Evolutionary conservation across 495 filamentous ascomycete genomes (phyloP).

Genomic region (Xylaria intraflava): DNA sequence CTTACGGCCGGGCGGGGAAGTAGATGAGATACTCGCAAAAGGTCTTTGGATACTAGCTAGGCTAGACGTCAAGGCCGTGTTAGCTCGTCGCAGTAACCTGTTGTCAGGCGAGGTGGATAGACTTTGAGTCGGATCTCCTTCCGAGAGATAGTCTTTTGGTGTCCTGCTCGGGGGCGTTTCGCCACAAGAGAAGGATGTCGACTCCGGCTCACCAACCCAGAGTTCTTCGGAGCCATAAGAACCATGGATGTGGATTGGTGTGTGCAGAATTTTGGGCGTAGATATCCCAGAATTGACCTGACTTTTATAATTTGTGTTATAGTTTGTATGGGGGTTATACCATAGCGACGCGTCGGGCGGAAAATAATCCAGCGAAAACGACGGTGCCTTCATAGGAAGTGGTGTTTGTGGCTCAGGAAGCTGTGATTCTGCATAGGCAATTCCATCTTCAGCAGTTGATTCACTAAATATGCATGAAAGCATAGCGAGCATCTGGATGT

Average conservation of each 20-base stretch:
- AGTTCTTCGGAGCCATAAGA: slow-evolving; percentile 53
- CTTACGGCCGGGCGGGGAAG: slow-evolving; percentile 67
- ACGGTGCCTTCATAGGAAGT: slow-evolving; percentile 57
- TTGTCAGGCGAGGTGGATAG: slow-evolving; percentile 69
- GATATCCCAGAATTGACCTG: slow-evolving; percentile 45
- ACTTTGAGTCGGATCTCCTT: slow-evolving; percentile 44
- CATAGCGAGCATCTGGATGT: slow-evolving; percentile 94
- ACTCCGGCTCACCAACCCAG: slow-evolving; percentile 43
- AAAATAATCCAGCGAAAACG: slow-evolving; percentile 63
- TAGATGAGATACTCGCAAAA: slow-evolving; percentile 61
- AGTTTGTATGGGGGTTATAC: slow-evolving; percentile 23
- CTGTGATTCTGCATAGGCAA: slow-evolving; percentile 40
- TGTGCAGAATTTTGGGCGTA: slow-evolving; percentile 54
- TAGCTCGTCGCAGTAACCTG: slow-evolving; percentile 42
- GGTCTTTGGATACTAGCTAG: slow-evolving; percentile 67
- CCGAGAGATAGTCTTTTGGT: slow-evolving; percentile 27
- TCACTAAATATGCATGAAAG: slow-evolving; percentile 82
- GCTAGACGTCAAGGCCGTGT: slow-evolving; percentile 55
- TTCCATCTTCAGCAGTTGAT: slow-evolving; percentile 43
- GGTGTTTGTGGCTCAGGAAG: slow-evolving; percentile 49
- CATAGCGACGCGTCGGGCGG: slow-evolving; percentile 54
- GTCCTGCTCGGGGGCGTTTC: slow-evolving; percentile 57
- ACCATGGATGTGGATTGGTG: slow-evolving; percentile 51
- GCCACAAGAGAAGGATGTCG: slow-evolving; percentile 52
- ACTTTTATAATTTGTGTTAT: slow-evolving; percentile 29